Base-by-base conservation (phyloP, 331 rosid genomes). In the Acacia concinna region DNA sequence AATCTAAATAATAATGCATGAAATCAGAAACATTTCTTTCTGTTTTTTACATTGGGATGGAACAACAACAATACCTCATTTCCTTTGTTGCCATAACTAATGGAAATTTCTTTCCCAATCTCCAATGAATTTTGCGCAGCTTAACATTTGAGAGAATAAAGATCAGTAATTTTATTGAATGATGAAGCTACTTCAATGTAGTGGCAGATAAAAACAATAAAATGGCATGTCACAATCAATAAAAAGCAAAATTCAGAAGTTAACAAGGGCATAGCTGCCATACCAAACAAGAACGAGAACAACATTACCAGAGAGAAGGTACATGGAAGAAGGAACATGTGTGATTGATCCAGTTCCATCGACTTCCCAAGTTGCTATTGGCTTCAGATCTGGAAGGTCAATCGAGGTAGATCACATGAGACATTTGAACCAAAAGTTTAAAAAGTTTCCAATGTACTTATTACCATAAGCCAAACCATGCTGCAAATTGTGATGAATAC, bases 1-100 rank as follows among this genome's bases (percentile, higher is more conserved):
- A 78, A 69, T 46, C 75, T 17, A 84, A 35, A 75, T 20, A 46
- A 57, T 27, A 81, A 49, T 37, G 15, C 49, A 78, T 13, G 76
- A 78, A 78, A 30, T 21, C 31, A 31, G 31, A 18, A 35, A 41
- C 38, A 25, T 77, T 49, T 75, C 25, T 14, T 59, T 37, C 18
- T 12, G 11, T 62, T 74, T 56, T 38, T 10, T 63, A 78, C 35
- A 12, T 49, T 18, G 23, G 54, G 56, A 71, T 41, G 54, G 56
- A 37, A 31, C 30, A 71, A 38, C 1, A 71, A 40, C 1, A 69
- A 81, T 90, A 96, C 99, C 99, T 93, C 98, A 71, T 91, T 93
- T 65, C 98, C 99, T 78, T 96, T 96, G 93, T 87, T 85, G 76
- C 98, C 99, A 65, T 96, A 93, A 65, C 99, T 93, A 73, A 96